Base-by-base conservation (phyloP, 129 eudicot species). In the Lactuca sativa region DNA sequence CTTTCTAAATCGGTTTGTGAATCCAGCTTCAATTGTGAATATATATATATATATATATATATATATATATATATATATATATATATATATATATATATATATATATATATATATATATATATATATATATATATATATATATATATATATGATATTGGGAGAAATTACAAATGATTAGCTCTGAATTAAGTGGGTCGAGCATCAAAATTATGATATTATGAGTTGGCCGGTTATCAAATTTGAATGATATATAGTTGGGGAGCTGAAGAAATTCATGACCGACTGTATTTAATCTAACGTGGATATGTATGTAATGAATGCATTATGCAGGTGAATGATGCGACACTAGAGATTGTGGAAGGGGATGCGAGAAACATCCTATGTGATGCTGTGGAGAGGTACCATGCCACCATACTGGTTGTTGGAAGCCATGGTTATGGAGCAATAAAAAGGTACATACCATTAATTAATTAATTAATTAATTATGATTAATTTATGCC, bases 351-450 rank as follows among this genome's bases (percentile, higher is more conserved):
- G 69, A 72, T 66, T 30, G 75, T 80, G 72, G 97, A 88, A 71
- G 97, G 97, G 12, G 97, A 91, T 80, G 86, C 97, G 44, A 80
- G 97, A 70, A 84, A 86, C 43, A 88, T 88, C 53, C 79, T 91
- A 7, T 88, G 95, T 43, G 92, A 91, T 62, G 88, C 95, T 69
- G 97, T 91, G 17, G 97, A 91, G 54, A 83, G 77, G 80, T 82
- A 88, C 64, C 82, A 86, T 75, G 97, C 97, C 5, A 70, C 92
- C 69, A 70, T 91, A 49, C 71, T 91, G 67, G 93, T 84, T 73
- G 90, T 91, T 60, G 97, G 97, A 51, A 88, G 88, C 75, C 97
- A 91, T 75, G 97, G 97, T 56, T 81, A 88, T 78, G 97, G 97
- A 70, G 85, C 93, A 66, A 75, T 91, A 1, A 88, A 91, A 77